A percentile compares a stretch with the other conserved stretches of the same genome.
phyloP scores from a whole-genome alignment of 257 asterid species.

The Fraxinus anomala region DNA sequence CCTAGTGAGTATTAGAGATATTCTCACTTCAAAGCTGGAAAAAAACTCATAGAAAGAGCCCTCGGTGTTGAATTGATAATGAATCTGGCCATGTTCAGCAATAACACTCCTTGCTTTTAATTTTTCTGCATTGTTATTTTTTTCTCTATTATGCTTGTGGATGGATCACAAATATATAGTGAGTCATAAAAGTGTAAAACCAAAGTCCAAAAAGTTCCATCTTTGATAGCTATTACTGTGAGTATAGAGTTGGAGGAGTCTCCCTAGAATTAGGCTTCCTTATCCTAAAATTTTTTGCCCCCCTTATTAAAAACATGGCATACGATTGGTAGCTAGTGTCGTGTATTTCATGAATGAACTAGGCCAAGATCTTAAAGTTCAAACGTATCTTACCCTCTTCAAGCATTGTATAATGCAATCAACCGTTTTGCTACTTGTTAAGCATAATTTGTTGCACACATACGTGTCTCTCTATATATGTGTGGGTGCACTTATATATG shows the following conservation, averaged over 20 bases:
- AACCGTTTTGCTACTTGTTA: slow-evolving; percentile 1
- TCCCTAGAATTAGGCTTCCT: background rate
- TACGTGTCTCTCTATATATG: background rate
- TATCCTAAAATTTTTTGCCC: background rate
- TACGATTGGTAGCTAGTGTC: slow-evolving; percentile 11
- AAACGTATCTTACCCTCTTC: background rate
- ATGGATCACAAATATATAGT: background rate
- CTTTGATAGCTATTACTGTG: slow-evolving; percentile 13
- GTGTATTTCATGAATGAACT: slow-evolving; percentile 20
- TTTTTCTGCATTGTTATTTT: background rate
- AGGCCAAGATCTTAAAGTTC: slow-evolving; percentile 8
- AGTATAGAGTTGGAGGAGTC: slow-evolving; percentile 10
- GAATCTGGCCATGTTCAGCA: background rate
- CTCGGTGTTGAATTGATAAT: background rate
- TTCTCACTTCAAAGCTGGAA: slow-evolving; percentile 1
- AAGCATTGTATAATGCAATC: slow-evolving; percentile 7
- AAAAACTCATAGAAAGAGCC: background rate
- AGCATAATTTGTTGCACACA: slow-evolving; percentile 3
- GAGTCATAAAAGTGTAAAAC: slow-evolving; percentile 4
- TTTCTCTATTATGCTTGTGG: background rate
- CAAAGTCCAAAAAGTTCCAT: background rate
- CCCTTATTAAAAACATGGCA: slow-evolving; percentile 13
- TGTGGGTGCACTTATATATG: background rate
- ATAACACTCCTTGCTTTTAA: background rate
- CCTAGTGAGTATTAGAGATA: background rate